Evolutionary conservation across 164 flowering plant species (phyloP).

Genomic region (Taxillus chinensis): DNA sequence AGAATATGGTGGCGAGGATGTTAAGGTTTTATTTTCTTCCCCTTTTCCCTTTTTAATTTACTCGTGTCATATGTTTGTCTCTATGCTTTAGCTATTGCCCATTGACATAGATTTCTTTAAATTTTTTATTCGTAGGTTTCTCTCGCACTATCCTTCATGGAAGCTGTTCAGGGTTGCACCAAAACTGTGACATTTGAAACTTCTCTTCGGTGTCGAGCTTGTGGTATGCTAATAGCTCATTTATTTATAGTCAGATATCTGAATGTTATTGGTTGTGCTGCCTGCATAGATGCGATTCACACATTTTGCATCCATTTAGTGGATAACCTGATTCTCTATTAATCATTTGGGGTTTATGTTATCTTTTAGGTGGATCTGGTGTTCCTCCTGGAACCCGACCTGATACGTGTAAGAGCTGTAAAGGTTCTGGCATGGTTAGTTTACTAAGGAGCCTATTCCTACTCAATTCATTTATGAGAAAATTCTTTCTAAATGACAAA

Average conservation of each 20-base stretch:
- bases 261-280: no score
- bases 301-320: no score
- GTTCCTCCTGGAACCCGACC: slow-evolving; percentile 96
- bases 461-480: neutral
- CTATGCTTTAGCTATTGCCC: neutral
- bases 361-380: slow-evolving; percentile 69
- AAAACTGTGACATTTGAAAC: slow-evolving; percentile 68
- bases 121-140: slow-evolving; percentile 19
- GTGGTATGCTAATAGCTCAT: slow-evolving; percentile 40
- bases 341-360: neutral
- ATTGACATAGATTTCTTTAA: neutral
- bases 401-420: slow-evolving; percentile 74
- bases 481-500: neutral
- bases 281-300: no score
- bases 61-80: neutral
- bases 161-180: slow-evolving; percentile 93
- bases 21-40: slow-evolving; percentile 34
- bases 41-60: no score
- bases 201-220: slow-evolving; percentile 59
- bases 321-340: no score
- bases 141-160: slow-evolving; percentile 86
- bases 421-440: slow-evolving; percentile 83
- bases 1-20: slow-evolving; percentile 50
- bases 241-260: no score
- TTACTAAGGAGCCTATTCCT: neutral